Evolutionary conservation across 2,329 filamentous ascomycete species (phyloP), one percentile per base, ranked within the genome.

Genomic region (Byssoonygena ceratinophila): DNA sequence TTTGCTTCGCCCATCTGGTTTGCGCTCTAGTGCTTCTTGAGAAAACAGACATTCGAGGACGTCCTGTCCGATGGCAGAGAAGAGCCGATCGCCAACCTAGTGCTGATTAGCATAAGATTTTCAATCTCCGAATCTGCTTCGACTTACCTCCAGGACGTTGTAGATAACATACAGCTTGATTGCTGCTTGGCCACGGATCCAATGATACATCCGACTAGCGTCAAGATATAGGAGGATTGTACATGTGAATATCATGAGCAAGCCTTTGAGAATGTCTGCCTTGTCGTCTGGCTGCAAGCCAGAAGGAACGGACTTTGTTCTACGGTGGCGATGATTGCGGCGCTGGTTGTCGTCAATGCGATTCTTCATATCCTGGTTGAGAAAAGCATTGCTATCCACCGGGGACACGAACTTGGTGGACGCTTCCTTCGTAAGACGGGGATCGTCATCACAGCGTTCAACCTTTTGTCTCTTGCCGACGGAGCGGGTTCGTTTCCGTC

Each of bases 121-220:
- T 36, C 27, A 44, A 37, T 5, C 40, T 18, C 9, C 8, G 14
- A 20, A 8, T 8, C 39, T 12, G 16, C 11, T 34, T 16, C 25
- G 20, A 16, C 43, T 7, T 64, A 83, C 82, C 70, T 98, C 92
- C 4, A 98, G 80, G 31, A 96, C 87, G 64, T 98, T 98, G 75
- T 95, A 98, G 52, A 98, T 97, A 54, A 98, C 92, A 66, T 98
- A 98, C 9, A 98, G 78, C 66, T 98, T 98, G 71, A 98, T 96
- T 6, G 91, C 90, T 1, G 90, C 91, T 68, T 98, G 92, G 0
- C 89, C 92, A 44, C 91, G 84, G 61, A 98, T 95, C 62, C 90
- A 90, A 67, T 98, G 92, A 64, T 98, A 98, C 87, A 97, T 96
- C 48, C 90, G 82, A 64, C 90, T 96, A 4, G 92, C 92, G 66